Evolutionary conservation across 805 yeast species (phyloP), one percentile per base, ranked within the genome.

Genomic region (Yarrowia sp.): DNA sequence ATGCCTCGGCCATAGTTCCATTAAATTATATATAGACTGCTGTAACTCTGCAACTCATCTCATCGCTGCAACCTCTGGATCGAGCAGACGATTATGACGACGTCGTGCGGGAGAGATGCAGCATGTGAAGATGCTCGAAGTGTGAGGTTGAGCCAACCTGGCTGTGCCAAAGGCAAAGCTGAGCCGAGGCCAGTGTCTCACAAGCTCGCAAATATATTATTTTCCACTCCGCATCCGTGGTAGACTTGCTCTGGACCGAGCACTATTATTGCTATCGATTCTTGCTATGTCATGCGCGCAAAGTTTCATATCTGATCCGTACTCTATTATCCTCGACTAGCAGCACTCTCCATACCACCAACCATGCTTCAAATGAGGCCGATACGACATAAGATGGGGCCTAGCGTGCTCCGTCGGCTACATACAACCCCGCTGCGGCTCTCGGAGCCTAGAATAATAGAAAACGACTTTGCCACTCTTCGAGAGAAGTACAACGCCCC

Each of bases 401-500:
- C 18, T 1, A 4, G 16, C 24, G 3, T 19, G 6, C 35, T 29
- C 25, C 18, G 18, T 1, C 24, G 21, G 10, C 53, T 29, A n/a
- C 53, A 19, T 18, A 46, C 32, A 2, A 4, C 16, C 10, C 6
- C n/a, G 6, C 36, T 2, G 5, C 38, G 27, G 1, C 22, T 19
- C 19, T 21, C 38, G 16, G 61, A 55, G 18, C 61, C 61, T n/a
- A 47, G 61, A 10, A n/a, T 64, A 16, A 62, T 65, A 14, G 59
- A 44, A 14, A 55, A 62, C 47, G 66, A 68, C 63, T 68, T 66
- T 49, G 55, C 46, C 14, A 18, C 41, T 5, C 32, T 78, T 13
- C 67, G 74, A 64, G 73, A 77, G 8, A 65, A 75, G 29, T 87
- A 85, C 68, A 68, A 72, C 12, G 79, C 86, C 4, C 91, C 96